Percentiles rank a stretch among this genome's conserved stretches.
Evolutionary conservation across 805 yeast genomes (phyloP).

Genomic region (Maudiozyma barnettii): DNA sequence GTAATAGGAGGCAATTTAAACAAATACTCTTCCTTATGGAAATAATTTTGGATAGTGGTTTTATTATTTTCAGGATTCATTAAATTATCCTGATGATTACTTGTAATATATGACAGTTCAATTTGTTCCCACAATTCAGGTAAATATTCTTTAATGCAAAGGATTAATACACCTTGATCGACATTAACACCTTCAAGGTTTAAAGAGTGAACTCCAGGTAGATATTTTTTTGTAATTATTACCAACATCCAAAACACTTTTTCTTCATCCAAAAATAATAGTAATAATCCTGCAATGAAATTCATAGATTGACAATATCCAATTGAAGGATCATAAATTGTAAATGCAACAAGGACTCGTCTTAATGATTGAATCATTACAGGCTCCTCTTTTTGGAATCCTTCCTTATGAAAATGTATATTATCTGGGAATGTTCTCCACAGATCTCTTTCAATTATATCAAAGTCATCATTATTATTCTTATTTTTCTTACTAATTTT

Average conservation of each 20-base stretch:
- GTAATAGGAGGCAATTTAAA: constrained; percentile 80
- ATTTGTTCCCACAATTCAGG: constrained; percentile 70
- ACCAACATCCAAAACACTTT: constrained; percentile 93
- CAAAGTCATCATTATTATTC: constrained; percentile 45
- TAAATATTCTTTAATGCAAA: constrained; percentile 71
- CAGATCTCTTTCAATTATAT: constrained; percentile 87
- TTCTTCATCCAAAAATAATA: constrained; percentile 84
- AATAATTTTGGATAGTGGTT: background rate
- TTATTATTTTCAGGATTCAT: background rate
- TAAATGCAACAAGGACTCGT: constrained; percentile 73
- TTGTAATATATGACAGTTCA: constrained; percentile 18
- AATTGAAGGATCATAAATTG: constrained; percentile 74
- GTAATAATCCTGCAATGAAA: constrained; percentile 77
- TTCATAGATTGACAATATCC: constrained; percentile 96
- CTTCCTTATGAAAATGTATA: constrained; percentile 53
- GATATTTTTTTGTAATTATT: constrained; percentile 69
- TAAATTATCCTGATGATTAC: constrained; percentile 2
- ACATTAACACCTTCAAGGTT: constrained; percentile 89
- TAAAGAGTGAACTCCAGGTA: constrained; percentile 86
- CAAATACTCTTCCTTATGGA: constrained; percentile 38
- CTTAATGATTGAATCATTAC: constrained; percentile 61
- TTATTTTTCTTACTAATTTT: constrained; percentile 5
- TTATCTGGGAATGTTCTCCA: constrained; percentile 95
- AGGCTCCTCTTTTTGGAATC: constrained; percentile 39
- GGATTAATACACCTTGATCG: constrained; percentile 88